Evolutionary conservation across 2,329 filamentous ascomycete species (phyloP), one percentile per base, ranked within the genome.

Genomic region (Aspergillus neotritici): DNA sequence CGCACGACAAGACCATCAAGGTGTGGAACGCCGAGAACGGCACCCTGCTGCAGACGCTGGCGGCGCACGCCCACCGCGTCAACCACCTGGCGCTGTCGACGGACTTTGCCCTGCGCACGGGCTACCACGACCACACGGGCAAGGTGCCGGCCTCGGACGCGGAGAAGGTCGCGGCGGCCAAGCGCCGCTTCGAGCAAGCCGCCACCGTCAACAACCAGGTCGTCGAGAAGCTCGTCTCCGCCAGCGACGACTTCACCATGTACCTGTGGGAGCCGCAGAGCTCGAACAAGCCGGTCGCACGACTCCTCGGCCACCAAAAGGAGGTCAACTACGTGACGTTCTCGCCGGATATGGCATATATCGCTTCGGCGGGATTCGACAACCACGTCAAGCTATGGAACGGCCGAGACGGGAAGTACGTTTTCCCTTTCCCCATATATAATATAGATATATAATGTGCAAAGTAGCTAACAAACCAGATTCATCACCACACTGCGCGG

Each of bases 291-390:
- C 90, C 91, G 1, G 73, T 97, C 3, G 85, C 87, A n/a, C 77
- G 89, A 29, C 78, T 97, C 69, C 69, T 88, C n/a, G 93, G 93
- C 2, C 93, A 98, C 60, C 88, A 96, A 64, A 97, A 97, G 69
- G 87, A 91, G 61, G 90, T 97, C 54, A 96, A 97, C 65, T 87
- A 96, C 62, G 90, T 97, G 37, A 86, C 84, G 0, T 97, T 97
- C 68, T 95, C 88, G 1, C 89, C 91, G 0, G 90, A 97, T 60
- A 91, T 89, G 29, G 76, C 80, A 7, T 77, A 91, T 46, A 89
- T 98, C 56, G 93, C 93, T 7, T 94, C 86, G 31, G 83, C 87
- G 7, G 84, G 84, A 4, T 98, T 91, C 71, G 93, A 98, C 65
- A 98, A 97, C 63, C 87, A 91, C 58, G 88, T 91, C 55, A 95